These are phyloP conservation scores for Fragaria ananassa DNA, from an alignment of 306 rosid genomes.

Conservation along the genomic window DNA sequence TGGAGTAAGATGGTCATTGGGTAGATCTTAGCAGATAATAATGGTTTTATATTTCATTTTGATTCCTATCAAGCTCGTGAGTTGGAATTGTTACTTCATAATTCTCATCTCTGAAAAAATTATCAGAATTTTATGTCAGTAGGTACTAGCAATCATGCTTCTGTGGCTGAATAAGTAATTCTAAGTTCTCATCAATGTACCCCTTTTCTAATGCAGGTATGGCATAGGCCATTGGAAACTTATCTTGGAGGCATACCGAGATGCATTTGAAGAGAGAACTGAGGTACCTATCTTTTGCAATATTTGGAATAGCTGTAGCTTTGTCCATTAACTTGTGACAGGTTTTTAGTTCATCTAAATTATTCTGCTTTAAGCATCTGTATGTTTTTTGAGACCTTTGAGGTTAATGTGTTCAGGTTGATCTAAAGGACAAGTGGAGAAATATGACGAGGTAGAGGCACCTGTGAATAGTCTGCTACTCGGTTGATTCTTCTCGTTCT, in stretches of 20 bases:
- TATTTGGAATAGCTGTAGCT: not conserved
- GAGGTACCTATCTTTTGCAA: constrained; percentile 44
- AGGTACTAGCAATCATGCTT: not conserved
- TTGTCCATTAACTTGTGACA: not conserved
- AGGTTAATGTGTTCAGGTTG: constrained; percentile 50
- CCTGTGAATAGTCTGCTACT: not conserved
- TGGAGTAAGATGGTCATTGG: not conserved
- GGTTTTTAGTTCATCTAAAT: not conserved
- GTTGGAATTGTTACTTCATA: not conserved
- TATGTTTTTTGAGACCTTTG: not conserved
- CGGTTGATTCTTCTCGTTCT: not conserved
- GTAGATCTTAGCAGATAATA: not conserved
- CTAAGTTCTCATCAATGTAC: constrained; percentile 19
- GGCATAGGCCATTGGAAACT: constrained; percentile 74
- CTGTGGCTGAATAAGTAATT: not conserved
- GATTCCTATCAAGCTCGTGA: not conserved
- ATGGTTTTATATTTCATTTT: not conserved
- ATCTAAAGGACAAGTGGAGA: constrained; percentile 94
- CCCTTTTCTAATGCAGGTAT: constrained; percentile 45
- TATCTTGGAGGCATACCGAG: constrained; percentile 43
- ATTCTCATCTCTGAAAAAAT: not conserved
- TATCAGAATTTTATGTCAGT: not conserved
- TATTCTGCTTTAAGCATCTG: constrained; percentile 15
- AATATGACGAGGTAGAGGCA: constrained; percentile 47
- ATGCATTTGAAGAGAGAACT: constrained; percentile 59